These are phyloP conservation scores for Coemansia sp. DNA, from an alignment of 192 early-diverging fungal genomes.

Conservation along the genomic window DNA sequence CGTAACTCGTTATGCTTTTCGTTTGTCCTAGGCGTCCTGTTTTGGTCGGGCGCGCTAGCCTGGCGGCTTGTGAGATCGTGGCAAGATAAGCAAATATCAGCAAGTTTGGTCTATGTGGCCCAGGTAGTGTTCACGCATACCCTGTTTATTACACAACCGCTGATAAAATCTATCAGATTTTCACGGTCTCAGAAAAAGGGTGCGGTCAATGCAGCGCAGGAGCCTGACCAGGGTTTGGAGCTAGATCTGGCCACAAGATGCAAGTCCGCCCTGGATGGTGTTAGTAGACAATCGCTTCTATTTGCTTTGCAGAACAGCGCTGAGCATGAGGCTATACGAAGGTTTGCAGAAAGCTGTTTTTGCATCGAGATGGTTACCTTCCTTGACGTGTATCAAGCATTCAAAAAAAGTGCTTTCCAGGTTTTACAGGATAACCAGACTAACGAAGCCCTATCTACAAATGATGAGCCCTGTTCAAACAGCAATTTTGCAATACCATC, in stretches of 20 bases:
- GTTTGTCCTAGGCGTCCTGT: slow-evolving; percentile 14
- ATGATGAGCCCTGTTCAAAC: background rate
- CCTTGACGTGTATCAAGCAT: slow-evolving; percentile 38
- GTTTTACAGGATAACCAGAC: slow-evolving; percentile 1
- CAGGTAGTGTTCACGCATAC: slow-evolving; percentile 28
- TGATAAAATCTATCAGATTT: slow-evolving; percentile 27
- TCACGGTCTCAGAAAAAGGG: slow-evolving; percentile 5
- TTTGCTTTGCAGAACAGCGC: slow-evolving; percentile 17
- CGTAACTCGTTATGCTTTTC: slow-evolving; percentile 15
- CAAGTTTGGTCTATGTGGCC: slow-evolving; percentile 13
- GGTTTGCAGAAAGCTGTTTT: slow-evolving; percentile 31
- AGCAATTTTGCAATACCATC: background rate
- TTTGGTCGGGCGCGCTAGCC: slow-evolving; percentile 17
- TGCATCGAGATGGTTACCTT: slow-evolving; percentile 39
- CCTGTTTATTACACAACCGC: slow-evolving; percentile 16
- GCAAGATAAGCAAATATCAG: slow-evolving; percentile 14
- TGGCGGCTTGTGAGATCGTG: slow-evolving; percentile 26
- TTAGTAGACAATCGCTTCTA: slow-evolving; percentile 20
- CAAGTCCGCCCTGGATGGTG: background rate
- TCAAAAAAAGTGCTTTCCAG: slow-evolving; percentile 25
- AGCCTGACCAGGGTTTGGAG: background rate
- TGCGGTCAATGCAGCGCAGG: background rate
- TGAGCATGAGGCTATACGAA: slow-evolving; percentile 20
- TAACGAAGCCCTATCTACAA: background rate
- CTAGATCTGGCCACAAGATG: background rate